These are phyloP conservation scores for Russula sp. DNA, from an alignment of 768 basidiomycete genomes.

Conservation along the genomic window DNA sequence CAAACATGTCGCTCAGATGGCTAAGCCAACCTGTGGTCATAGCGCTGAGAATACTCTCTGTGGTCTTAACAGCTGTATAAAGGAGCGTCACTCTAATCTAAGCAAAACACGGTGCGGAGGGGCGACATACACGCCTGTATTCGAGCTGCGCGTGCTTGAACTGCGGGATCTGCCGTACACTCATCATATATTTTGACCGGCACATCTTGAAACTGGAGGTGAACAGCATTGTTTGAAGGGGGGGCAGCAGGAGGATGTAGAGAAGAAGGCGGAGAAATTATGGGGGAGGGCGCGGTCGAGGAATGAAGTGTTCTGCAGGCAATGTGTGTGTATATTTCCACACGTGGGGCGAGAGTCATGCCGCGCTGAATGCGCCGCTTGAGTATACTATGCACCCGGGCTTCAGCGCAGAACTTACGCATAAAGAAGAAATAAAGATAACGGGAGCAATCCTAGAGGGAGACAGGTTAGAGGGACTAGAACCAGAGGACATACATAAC, in stretches of 20 bases:
- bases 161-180: conserved; percentile 21
- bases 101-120: neutral
- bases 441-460: conserved; percentile 22
- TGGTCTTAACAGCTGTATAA: conserved; percentile 22
- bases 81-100: neutral
- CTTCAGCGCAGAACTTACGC: conserved; percentile 8
- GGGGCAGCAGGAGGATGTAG: neutral
- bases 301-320: conserved; percentile 22
- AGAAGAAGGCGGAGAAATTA: neutral
- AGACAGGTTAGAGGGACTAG: neutral
- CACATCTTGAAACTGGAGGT: conserved; percentile 7
- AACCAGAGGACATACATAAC: neutral
- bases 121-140: conserved; percentile 23
- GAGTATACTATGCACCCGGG: neutral
- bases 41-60: conserved; percentile 24
- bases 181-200: conserved; percentile 11
- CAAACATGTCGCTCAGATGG: conserved; percentile 21
- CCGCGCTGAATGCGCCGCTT: conserved; percentile 12
- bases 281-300: neutral
- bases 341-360: conserved; percentile 24
- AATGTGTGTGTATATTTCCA: conserved; percentile 24
- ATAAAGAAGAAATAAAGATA: conserved; percentile 22
- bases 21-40: conserved; percentile 25
- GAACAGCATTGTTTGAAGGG: neutral
- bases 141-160: conserved; percentile 25